Evolutionary conservation across 2,329 filamentous ascomycete species (phyloP).

Genomic region (Juglanconis juglandina): DNA sequence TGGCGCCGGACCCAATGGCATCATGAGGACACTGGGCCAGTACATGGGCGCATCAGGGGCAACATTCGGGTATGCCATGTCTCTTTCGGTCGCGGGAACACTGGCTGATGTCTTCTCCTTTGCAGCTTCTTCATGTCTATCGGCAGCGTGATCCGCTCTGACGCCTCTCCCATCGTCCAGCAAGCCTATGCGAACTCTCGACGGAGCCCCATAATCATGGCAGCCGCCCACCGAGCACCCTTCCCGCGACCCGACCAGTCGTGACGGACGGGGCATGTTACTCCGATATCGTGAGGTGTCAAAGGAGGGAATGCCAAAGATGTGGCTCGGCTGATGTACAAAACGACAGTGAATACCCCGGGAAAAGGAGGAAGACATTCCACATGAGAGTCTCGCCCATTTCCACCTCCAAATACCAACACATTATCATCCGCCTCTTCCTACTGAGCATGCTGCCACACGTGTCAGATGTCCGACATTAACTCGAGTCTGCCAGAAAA

Average conservation of each 20-base stretch:
- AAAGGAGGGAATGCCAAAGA: not conserved
- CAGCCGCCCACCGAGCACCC: conserved; percentile 35
- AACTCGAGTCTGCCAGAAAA: not conserved
- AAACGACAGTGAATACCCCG: not conserved
- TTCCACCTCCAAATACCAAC: conserved; percentile 4
- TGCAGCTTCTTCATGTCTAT: conserved; percentile 95
- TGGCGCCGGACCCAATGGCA: conserved; percentile 86
- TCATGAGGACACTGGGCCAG: conserved; percentile 90
- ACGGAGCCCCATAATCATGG: conserved; percentile 68
- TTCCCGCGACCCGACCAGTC: conserved; percentile 19
- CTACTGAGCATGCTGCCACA: not conserved
- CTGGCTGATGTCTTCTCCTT: conserved; percentile 9
- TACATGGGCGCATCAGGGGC: conserved; percentile 95
- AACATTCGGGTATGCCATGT: conserved; percentile 75
- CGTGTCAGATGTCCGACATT: not conserved
- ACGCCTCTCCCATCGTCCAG: conserved; percentile 72
- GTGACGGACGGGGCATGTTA: not conserved
- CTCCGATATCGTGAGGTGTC: not conserved
- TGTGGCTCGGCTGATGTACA: conserved; percentile 1
- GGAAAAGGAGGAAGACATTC: not conserved
- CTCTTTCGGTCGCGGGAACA: not conserved
- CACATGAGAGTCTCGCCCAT: not conserved
- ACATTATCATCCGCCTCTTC: not conserved
- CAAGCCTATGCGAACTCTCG: conserved; percentile 74
- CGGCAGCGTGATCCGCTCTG: conserved; percentile 91